A percentile compares a stretch with the other conserved stretches of the same genome.
Conservation (phyloP, 2,329 filamentous ascomycete species). For the Aspergillus aculeatus region DNA sequence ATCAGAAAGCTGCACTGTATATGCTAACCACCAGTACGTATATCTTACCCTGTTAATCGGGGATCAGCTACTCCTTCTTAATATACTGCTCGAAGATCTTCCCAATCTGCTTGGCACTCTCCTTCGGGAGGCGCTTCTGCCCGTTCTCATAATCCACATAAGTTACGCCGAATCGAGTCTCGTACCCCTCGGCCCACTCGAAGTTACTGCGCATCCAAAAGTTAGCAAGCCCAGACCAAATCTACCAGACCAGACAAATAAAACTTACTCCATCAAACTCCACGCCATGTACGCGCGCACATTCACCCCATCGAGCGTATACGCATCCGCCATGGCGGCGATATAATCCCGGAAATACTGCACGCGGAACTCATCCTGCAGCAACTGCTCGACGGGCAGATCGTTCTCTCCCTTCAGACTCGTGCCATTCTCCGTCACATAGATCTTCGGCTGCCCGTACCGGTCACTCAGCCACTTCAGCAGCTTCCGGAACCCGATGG, state of each 20-base stretch:
- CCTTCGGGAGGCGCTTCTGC: slow-evolving; percentile 79
- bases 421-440: slow-evolving; percentile 86
- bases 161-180: slow-evolving; percentile 80
- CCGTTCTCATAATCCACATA: slow-evolving; percentile 78
- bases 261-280: slow-evolving; percentile 72
- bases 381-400: slow-evolving; percentile 65
- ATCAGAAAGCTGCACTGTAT: too few species aligned
- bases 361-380: slow-evolving; percentile 78
- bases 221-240: slow-evolving; percentile 2
- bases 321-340: slow-evolving; percentile 71
- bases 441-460: slow-evolving; percentile 74
- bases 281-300: slow-evolving; percentile 80
- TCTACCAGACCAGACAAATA: background rate
- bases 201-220: slow-evolving; percentile 60
- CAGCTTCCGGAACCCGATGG: slow-evolving; percentile 73
- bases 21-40: too few species aligned
- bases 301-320: slow-evolving; percentile 70
- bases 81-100: slow-evolving; percentile 70
- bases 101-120: slow-evolving; percentile 72
- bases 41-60: too few species aligned
- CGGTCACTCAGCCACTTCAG: slow-evolving; percentile 74
- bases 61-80: slow-evolving; percentile 47
- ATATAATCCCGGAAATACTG: slow-evolving; percentile 79
- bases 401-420: slow-evolving; percentile 81
- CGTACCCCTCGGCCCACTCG: slow-evolving; percentile 89